A percentile compares a stretch with the other conserved stretches of the same genome.
These are phyloP conservation scores for Thalassiosira livingstoniorum DNA, from an alignment of 352 stramenopile species.

Conservation along the genomic window DNA sequence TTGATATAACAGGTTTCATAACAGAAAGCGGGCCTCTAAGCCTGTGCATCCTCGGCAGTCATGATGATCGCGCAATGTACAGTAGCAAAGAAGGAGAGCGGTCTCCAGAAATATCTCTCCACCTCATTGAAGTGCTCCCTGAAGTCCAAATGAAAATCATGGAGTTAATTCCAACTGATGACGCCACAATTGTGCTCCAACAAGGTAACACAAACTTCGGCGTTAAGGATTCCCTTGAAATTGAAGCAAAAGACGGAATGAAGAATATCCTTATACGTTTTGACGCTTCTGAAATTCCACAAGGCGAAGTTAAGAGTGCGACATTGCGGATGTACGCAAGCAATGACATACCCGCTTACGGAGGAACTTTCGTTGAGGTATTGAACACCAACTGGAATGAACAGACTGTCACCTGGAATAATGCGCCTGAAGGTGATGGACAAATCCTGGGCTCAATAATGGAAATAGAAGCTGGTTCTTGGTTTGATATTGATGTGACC, in stretches of 20 bases:
- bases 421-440: slow-evolving; percentile 44
- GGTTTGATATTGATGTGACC: slow-evolving; percentile 55
- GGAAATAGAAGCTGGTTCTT: slow-evolving; percentile 50
- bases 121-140: slow-evolving; percentile 43
- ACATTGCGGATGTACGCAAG: slow-evolving; percentile 52
- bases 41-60: slow-evolving; percentile 52
- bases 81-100: slow-evolving; percentile 53
- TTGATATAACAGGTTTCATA: slow-evolving; percentile 49
- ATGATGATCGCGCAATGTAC: slow-evolving; percentile 46
- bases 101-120: slow-evolving; percentile 48
- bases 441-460: slow-evolving; percentile 39
- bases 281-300: slow-evolving; percentile 44
- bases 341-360: slow-evolving; percentile 49
- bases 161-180: slow-evolving; percentile 46
- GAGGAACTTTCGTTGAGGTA: slow-evolving; percentile 50
- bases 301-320: slow-evolving; percentile 50
- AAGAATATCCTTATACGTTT: slow-evolving; percentile 46
- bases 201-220: slow-evolving; percentile 49
- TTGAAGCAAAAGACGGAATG: slow-evolving; percentile 44
- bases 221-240: slow-evolving; percentile 21
- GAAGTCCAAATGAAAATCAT: slow-evolving; percentile 20
- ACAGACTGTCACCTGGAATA: slow-evolving; percentile 46
- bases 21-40: slow-evolving; percentile 49
- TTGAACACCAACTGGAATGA: slow-evolving; percentile 50
- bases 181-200: slow-evolving; percentile 50